phyloP scores from a whole-genome alignment of 148 eudicot genomes.

The Simmondsia chinensis region DNA sequence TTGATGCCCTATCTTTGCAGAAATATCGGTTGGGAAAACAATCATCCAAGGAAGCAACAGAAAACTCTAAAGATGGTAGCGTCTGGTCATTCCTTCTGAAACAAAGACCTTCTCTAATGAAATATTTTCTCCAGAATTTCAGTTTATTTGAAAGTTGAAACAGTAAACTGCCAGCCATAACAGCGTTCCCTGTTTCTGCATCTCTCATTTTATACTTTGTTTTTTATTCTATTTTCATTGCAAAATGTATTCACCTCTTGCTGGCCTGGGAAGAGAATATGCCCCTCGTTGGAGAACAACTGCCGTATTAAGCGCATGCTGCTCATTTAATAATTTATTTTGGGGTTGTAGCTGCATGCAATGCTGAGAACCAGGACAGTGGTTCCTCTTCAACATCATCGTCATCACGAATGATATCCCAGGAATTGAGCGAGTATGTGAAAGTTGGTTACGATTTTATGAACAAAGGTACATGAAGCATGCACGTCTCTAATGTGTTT shows the following conservation, averaged over 20 bases:
- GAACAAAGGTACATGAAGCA: neutral
- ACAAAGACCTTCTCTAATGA: neutral
- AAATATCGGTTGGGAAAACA: constrained; percentile 36
- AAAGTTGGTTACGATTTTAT: neutral
- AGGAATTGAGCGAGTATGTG: constrained; percentile 61
- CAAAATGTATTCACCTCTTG: too few relatives aligned
- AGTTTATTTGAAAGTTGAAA: too few relatives aligned
- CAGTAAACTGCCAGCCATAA: too few relatives aligned
- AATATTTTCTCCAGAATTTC: neutral
- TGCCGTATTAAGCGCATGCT: constrained; percentile 39
- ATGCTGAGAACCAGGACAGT: constrained; percentile 55
- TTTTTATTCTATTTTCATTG: neutral
- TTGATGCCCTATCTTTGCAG: constrained; percentile 15
- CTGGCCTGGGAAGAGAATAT: too few relatives aligned
- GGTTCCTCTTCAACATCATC: constrained; percentile 48
- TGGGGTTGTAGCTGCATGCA: constrained; percentile 36
- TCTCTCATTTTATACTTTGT: neutral
- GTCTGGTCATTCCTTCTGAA: neutral
- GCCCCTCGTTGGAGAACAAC: constrained; percentile 16
- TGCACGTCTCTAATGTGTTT: constrained; percentile 1
- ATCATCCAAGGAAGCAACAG: constrained; percentile 23
- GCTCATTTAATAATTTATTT: constrained; percentile 1
- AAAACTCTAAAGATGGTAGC: constrained; percentile 31
- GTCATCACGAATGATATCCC: constrained; percentile 46
- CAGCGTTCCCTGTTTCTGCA: too few relatives aligned